Evolutionary conservation across 768 basidiomycete genomes (phyloP), one percentile per base, ranked within the genome.

Genomic region (Kwoniella heveanensis): DNA sequence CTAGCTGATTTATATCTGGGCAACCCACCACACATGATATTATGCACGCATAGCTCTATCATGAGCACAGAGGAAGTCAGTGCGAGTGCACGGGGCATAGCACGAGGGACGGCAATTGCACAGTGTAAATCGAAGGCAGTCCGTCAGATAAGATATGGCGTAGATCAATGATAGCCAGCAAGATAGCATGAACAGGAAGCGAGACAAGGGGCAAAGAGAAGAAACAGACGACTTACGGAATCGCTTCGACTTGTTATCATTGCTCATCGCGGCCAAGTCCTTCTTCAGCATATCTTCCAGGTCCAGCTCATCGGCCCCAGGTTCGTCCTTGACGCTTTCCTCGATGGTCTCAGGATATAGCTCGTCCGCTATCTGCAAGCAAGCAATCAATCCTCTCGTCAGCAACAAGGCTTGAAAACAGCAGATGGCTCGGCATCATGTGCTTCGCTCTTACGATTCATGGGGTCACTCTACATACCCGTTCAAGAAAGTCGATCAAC

Each of bases 321-420:
- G 36, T 30, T 67, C 60, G 22, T 49, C 30, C 39, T 64, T 65
- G 17, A 57, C 62, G 10, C 39, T 51, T 21, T 39, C 46, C 21
- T 68, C 69, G 49, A 55, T 52, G 13, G 69, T 71, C n/a, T 74
- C 72, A 15, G 72, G 72, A 50, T 74, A 74, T 27, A 74, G 53
- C 61, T 74, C 69, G 36, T 74, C 72, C 54, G 67, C 72, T 10
- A 70, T 44, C 67, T 68, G 26, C 49, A n/a, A n/a, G n/a, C n/a
- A n/a, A n/a, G n/a, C n/a, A n/a, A n/a, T n/a, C n/a, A n/a, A n/a
- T n/a, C n/a, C n/a, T n/a, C n/a, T n/a, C n/a, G n/a, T n/a, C n/a
- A n/a, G n/a, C n/a, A n/a, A n/a, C n/a, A n/a, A n/a, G n/a, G n/a
- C n/a, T n/a, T n/a, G n/a, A n/a, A n/a, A n/a, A n/a, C n/a, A n/a